Conservation (phyloP, 768 basidiomycete species). For the Lenzites betulinus region DNA sequence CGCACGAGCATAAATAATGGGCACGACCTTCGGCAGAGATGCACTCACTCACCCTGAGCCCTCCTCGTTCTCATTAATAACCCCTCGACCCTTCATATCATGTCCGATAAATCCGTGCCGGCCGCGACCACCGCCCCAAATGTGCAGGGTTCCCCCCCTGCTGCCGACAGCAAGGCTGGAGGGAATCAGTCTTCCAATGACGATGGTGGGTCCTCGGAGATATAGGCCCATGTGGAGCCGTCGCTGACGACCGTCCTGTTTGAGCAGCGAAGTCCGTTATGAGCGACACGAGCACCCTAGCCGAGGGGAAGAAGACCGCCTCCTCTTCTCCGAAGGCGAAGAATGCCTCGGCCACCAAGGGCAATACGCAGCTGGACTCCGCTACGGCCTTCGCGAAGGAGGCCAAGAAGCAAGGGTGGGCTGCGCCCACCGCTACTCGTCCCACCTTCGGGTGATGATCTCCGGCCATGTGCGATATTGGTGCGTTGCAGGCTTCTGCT, state of each 20-base stretch:
- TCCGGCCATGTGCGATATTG: too few relatives aligned
- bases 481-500: too few relatives aligned
- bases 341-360: background rate
- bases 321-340: background rate
- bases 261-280: background rate
- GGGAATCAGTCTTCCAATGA: background rate
- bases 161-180: too few relatives aligned
- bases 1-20: background rate
- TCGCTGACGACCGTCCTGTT: background rate
- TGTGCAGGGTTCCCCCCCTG: background rate
- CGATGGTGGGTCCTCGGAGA: background rate
- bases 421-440: slow-evolving; percentile 4
- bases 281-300: background rate
- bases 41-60: background rate
- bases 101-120: background rate
- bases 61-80: background rate
- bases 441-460: slow-evolving; percentile 5
- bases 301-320: background rate
- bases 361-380: background rate
- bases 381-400: slow-evolving; percentile 1
- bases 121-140: background rate
- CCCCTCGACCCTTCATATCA: background rate
- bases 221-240: background rate
- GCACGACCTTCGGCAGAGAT: background rate
- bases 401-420: slow-evolving; percentile 4